Base-by-base conservation (phyloP, 257 asterid genomes). In the Solanum chilense region DNA sequence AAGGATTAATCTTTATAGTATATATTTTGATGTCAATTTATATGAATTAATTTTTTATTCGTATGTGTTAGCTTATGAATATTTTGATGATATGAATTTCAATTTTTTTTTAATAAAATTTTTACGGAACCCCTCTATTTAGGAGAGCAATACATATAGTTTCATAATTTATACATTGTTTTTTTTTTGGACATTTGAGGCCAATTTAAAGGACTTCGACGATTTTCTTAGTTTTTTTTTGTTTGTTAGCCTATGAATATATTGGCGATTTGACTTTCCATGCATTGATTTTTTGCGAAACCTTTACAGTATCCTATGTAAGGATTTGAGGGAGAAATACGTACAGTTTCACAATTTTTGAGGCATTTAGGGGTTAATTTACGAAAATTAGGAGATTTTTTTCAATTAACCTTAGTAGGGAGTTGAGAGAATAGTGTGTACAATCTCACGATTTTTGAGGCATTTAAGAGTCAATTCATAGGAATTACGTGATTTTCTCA, bases 221-320 rank as follows among this genome's bases (percentile, higher is more conserved):
- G 23, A 52, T 7, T 1, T 3, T 52, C 10, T 52, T 23, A 16
- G 39, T 5, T 6, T 18, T 52, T 52, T 52, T 6, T 52, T 18
- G n/a, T 52, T 23, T 52, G n/a, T 3, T 16, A 16, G 62, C n/a
- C 11, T 10, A 18, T 6, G 10, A 52, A 52, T 52, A 52, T 52
- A 6, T 18, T 52, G 10, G 1, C 7, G 62, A 2, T 52, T 16
- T 52, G n/a, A 7, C 10, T 52, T 18, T 52, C 1, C 2, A 0
- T 16, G 0, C 2, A 52, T 18, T 18, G 39, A 37, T 37, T 18
- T 16, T 52, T 52, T 52, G 23, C 4, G 2, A 6, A 52, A 52
- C 11, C 2, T 18, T 52, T 52, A 52, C 0, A 9, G 35, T 2
- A 18, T 2, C n/a, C 62, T 6, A 0, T 0, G n/a, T 52, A 52